Percentiles rank a stretch among this genome's conserved stretches.
phyloP scores from a whole-genome alignment of 1,284 basidiomycete species.

The Trametes sp. region DNA sequence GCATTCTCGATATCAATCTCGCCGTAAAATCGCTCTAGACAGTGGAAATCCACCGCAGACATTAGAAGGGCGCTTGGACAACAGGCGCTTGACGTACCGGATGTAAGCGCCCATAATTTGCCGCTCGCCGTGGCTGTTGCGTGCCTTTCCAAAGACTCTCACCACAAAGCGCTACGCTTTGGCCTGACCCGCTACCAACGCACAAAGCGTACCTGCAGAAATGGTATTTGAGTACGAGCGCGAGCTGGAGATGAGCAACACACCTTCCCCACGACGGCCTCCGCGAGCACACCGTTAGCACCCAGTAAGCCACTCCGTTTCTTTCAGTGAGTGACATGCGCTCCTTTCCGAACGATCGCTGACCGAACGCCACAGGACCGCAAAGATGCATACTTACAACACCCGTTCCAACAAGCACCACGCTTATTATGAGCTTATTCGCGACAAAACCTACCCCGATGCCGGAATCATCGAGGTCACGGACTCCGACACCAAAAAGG shows the following conservation, averaged over 20 bases:
- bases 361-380: background rate
- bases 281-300: slow-evolving; percentile 9
- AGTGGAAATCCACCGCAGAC: no score
- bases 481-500: slow-evolving; percentile 13
- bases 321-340: background rate
- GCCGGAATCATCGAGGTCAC: slow-evolving; percentile 8
- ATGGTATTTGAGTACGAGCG: slow-evolving; percentile 24
- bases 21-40: background rate
- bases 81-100: slow-evolving; percentile 1
- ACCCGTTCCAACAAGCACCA: slow-evolving; percentile 1
- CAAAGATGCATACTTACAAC: slow-evolving; percentile 18
- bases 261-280: slow-evolving; percentile 8
- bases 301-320: slow-evolving; percentile 3
- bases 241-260: background rate
- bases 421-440: slow-evolving; percentile 4
- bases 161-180: slow-evolving; percentile 27
- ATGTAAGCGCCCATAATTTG: background rate
- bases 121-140: slow-evolving; percentile 5
- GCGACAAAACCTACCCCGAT: background rate
- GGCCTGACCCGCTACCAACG: background rate
- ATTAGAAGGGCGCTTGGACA: no score
- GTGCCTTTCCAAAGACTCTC: slow-evolving; percentile 14
- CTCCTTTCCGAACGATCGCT: background rate
- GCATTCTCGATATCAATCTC: background rate
- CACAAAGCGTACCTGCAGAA: slow-evolving; percentile 22